These are phyloP conservation scores for Breviolum minutum DNA, from an alignment of 73 alveolate species.

Conservation along the genomic window DNA sequence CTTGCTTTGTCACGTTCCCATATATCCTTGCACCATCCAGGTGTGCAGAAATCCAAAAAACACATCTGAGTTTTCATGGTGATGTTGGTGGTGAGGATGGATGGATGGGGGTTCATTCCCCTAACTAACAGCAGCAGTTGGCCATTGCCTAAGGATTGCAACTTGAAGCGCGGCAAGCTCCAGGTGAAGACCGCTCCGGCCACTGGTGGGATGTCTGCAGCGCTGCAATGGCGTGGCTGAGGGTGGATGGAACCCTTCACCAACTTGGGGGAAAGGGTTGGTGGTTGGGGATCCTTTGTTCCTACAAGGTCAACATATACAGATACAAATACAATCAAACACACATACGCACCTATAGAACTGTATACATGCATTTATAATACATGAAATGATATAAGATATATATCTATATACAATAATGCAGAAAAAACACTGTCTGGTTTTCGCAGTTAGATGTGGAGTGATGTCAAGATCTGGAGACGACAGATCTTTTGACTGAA, in stretches of 20 bases:
- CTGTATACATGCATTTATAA: no score
- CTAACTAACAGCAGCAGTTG: neutral
- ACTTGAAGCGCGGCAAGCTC: slow-evolving; percentile 44
- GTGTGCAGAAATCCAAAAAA: neutral
- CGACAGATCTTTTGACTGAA: no score
- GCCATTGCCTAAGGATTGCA: neutral
- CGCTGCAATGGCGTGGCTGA: slow-evolving; percentile 70
- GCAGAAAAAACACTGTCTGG: neutral
- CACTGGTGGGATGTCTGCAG: slow-evolving; percentile 52
- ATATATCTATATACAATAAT: no score
- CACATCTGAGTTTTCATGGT: no score
- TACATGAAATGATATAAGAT: no score
- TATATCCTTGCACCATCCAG: neutral
- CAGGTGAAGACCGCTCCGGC: slow-evolving; percentile 40
- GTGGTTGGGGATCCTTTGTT: neutral
- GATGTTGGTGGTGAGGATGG: no score
- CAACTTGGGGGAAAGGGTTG: neutral
- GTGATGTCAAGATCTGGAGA: no score
- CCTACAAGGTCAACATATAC: neutral
- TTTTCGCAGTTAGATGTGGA: neutral
- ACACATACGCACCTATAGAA: no score
- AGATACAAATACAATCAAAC: no score
- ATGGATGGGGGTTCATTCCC: neutral
- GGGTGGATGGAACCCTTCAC: neutral
- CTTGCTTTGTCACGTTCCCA: no score